Evolutionary conservation across 2,329 filamentous ascomycete genomes (phyloP), one percentile per base, ranked within the genome.

Genomic region (Pseudocercospora musae): DNA sequence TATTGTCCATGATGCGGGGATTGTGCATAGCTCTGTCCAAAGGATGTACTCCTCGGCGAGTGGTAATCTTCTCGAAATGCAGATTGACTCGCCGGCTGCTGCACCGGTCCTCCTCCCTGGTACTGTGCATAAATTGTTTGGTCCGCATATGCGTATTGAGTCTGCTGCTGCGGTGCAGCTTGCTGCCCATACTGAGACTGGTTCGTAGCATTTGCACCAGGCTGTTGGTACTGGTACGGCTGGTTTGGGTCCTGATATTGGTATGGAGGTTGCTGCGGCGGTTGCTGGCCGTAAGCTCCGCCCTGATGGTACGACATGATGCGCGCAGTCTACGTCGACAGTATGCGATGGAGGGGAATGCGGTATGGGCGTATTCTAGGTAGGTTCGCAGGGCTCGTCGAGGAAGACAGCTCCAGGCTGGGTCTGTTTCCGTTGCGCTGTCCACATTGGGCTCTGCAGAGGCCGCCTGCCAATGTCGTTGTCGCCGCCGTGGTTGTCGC

Each of bases 271-370:
- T 62, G 67, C 40, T 56, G 62, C 23, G 61, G 40, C 21, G 57
- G 66, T 13, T 62, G 67, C 60, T 66, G 70, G 50, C 64, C 62
- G 66, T 81, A 76, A 64, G 83, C 81, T 46, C 78, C 78, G 73
- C 83, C 82, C 63, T 80, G 81, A 72, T 86, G 82, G 73, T 85
- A 81, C 67, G 84, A 81, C 84, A 86, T 86, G 62, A 18, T 65
- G 58, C 44, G 33, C 56, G 21, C n/a, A 21, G 20, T 33, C 10
- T n/a, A 25, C 46, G 4, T 21, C 55, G 25, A 29, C 15, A 42
- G 25, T 23, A 48, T 50, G 60, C 60, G 60, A 31, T 59, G 48
- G 57, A 52, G 29, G 52, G 20, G 40, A 29, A 50, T 20, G 46
- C 8, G 42, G 33, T 40, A 25, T 58, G 44, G 58, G 62, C 33